Evolutionary conservation across 768 basidiomycete species (phyloP).

Genomic region (Lactarius indigo): DNA sequence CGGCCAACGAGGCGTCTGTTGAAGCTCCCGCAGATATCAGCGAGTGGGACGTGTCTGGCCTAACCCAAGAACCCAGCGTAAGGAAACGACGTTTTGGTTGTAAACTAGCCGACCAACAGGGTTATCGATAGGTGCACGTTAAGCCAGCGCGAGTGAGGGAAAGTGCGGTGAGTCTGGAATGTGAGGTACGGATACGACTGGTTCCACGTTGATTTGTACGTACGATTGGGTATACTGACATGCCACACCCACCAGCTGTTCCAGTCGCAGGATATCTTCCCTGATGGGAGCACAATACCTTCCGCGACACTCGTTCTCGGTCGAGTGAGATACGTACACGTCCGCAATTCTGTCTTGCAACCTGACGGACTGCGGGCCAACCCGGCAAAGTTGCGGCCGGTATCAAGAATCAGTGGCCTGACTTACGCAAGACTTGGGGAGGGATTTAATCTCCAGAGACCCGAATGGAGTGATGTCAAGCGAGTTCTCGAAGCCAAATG

Average conservation of each 20-base stretch:
- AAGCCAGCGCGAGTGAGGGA: constrained; percentile 53
- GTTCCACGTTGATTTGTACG: neutral
- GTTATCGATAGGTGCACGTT: constrained; percentile 40
- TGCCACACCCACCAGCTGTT: constrained; percentile 42
- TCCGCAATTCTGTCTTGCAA: constrained; percentile 46
- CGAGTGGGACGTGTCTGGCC: constrained; percentile 61
- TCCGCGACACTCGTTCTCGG: constrained; percentile 50
- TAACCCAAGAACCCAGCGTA: constrained; percentile 53
- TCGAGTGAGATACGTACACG: constrained; percentile 51
- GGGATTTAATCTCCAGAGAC: constrained; percentile 45
- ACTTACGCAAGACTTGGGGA: constrained; percentile 48
- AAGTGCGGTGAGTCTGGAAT: constrained; percentile 59
- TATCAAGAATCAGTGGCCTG: constrained; percentile 54
- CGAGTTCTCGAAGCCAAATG: constrained; percentile 26
- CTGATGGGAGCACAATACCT: constrained; percentile 35
- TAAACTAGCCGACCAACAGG: neutral
- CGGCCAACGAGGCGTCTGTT: constrained; percentile 52
- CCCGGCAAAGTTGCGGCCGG: constrained; percentile 44
- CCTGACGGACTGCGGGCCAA: constrained; percentile 43
- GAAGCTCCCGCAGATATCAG: constrained; percentile 50
- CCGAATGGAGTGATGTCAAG: constrained; percentile 40
- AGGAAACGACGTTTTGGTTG: constrained; percentile 26
- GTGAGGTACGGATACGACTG: constrained; percentile 42
- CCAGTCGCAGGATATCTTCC: constrained; percentile 46
- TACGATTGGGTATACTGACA: constrained; percentile 17